Evolutionary conservation across 2,329 filamentous ascomycete genomes (phyloP).

Genomic region (Fusarium avenaceum): DNA sequence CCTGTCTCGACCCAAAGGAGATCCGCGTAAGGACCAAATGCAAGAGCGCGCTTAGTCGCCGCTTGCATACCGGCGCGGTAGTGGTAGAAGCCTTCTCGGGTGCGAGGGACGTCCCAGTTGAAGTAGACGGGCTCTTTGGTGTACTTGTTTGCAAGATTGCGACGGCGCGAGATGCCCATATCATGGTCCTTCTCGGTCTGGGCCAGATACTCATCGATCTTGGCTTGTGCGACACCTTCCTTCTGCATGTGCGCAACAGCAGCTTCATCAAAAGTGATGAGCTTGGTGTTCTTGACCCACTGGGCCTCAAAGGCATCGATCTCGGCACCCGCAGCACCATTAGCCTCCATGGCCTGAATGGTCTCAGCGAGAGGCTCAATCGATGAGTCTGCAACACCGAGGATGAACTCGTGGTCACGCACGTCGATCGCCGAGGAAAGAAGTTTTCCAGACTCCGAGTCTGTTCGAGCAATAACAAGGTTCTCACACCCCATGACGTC

Average conservation of each 20-base stretch:
- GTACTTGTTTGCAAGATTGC: conserved; percentile 76
- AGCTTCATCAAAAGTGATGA: conserved; percentile 94
- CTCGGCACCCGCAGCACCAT: conserved; percentile 81
- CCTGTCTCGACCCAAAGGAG: conserved; percentile 98
- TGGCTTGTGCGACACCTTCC: conserved; percentile 73
- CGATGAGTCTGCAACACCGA: conserved; percentile 82
- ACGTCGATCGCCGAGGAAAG: conserved; percentile 92
- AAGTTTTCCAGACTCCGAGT: conserved; percentile 93
- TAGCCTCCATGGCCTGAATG: conserved; percentile 88
- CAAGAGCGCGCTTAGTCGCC: conserved; percentile 92
- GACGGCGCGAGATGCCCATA: conserved; percentile 82
- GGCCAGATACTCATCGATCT: conserved; percentile 76
- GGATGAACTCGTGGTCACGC: conserved; percentile 96
- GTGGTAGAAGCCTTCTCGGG: conserved; percentile 94
- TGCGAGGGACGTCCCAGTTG: conserved; percentile 92
- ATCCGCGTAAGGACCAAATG: conserved; percentile 92
- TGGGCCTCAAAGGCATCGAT: conserved; percentile 87
- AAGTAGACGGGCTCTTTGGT: conserved; percentile 80
- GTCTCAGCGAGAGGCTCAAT: conserved; percentile 87
- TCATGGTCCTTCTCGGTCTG: conserved; percentile 74
- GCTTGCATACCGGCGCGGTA: conserved; percentile 86
- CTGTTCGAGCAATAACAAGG: conserved; percentile 92
- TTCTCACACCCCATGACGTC: conserved; percentile 98
- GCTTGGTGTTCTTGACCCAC: conserved; percentile 88
- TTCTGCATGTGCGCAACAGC: conserved; percentile 79